These are phyloP conservation scores for Nicotiana paniculata DNA, from an alignment of 257 asterid genomes.

Conservation along the genomic window DNA sequence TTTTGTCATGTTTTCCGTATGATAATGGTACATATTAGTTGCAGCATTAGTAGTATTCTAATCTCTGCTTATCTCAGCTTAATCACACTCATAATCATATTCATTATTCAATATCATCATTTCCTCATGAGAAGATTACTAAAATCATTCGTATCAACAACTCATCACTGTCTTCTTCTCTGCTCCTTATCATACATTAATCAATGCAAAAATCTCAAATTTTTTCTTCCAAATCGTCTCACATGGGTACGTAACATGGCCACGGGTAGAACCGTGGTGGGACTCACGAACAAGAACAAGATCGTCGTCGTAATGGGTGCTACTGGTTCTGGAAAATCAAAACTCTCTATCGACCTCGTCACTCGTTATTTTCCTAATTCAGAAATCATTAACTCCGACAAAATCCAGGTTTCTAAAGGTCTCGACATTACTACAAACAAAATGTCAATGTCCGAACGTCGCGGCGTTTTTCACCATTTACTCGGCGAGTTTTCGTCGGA, in stretches of 20 bases:
- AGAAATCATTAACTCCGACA: slow-evolving; percentile 83
- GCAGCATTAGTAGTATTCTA: background rate
- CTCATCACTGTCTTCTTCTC: background rate
- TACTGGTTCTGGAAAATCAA: slow-evolving; percentile 88
- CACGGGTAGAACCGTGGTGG: too few relatives aligned
- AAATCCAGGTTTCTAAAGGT: slow-evolving; percentile 66
- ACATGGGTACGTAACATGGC: background rate
- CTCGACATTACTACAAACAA: slow-evolving; percentile 76
- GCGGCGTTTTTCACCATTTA: slow-evolving; percentile 62
- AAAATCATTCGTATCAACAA: background rate
- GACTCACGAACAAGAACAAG: slow-evolving; percentile 16
- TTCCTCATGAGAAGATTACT: slow-evolving; percentile 43
- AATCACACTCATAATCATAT: background rate
- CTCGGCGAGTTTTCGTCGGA: slow-evolving; percentile 57
- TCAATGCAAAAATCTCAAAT: background rate
- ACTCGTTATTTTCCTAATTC: slow-evolving; percentile 50
- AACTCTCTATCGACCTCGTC: slow-evolving; percentile 69
- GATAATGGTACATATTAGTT: slow-evolving; percentile 12
- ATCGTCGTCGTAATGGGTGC: slow-evolving; percentile 74
- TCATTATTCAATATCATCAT: background rate
- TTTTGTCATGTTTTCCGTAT: slow-evolving; percentile 24
- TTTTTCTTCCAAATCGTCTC: background rate
- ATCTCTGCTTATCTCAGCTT: background rate
- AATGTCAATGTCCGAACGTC: slow-evolving; percentile 45
- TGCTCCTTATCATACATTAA: background rate